phyloP scores from a whole-genome alignment of 768 basidiomycete species.

The Lactarius akahatsu region DNA sequence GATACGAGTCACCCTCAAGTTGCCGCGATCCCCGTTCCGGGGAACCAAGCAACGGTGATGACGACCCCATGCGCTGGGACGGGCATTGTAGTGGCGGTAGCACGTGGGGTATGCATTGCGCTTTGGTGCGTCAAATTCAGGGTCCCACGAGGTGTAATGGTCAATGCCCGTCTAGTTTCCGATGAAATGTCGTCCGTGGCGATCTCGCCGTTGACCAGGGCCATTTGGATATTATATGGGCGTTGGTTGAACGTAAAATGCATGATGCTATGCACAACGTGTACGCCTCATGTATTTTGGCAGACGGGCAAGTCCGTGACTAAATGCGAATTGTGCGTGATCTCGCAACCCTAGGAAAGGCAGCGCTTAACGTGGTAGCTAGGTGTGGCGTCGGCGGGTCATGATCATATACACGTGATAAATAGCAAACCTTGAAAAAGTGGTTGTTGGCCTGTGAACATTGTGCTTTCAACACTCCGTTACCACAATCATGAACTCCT shows the following conservation, averaged over 20 bases:
- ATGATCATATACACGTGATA: not conserved
- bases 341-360: not conserved
- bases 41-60: not conserved
- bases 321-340: not conserved
- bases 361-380: not conserved
- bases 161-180: not conserved
- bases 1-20: not conserved
- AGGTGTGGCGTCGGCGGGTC: not conserved
- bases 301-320: not conserved
- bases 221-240: not conserved
- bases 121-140: not conserved
- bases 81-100: not conserved
- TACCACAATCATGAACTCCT: not conserved
- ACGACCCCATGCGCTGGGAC: not conserved
- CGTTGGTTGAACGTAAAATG: not conserved
- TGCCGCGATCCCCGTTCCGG: not conserved
- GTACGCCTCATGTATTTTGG: not conserved
- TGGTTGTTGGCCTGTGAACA: not conserved
- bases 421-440: not conserved
- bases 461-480: not conserved
- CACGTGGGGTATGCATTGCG: not conserved
- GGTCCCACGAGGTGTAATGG: not conserved
- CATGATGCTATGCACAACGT: not conserved
- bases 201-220: not conserved
- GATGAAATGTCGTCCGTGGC: not conserved